phyloP scores from a whole-genome alignment of 768 basidiomycete species.

The Serendipita sp. region DNA sequence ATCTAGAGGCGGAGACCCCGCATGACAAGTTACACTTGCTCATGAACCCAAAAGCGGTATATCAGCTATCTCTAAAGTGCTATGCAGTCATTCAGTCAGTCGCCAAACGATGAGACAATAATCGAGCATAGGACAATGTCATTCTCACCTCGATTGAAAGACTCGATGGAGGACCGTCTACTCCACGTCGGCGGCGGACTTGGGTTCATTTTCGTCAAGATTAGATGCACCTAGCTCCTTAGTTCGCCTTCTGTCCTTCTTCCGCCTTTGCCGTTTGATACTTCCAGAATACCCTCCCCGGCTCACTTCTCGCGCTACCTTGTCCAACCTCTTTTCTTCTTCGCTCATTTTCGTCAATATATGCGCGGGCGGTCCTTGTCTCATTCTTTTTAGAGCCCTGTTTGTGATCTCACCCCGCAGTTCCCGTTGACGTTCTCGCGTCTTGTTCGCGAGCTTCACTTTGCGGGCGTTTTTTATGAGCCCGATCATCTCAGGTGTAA shows the following conservation, averaged over 20 bases:
- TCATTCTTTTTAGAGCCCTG: slow-evolving; percentile 30
- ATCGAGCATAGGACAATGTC: no score
- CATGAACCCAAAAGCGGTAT: no score
- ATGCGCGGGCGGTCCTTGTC: slow-evolving; percentile 49
- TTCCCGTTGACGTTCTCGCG: slow-evolving; percentile 46
- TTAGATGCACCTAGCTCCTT: background rate
- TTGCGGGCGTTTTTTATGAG: slow-evolving; percentile 39
- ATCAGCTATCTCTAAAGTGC: no score
- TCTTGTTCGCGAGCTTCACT: slow-evolving; percentile 45
- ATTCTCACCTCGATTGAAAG: no score
- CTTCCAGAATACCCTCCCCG: slow-evolving; percentile 58
- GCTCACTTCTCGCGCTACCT: slow-evolving; percentile 33
- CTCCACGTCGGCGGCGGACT: no score
- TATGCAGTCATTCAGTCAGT: no score
- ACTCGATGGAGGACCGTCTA: no score
- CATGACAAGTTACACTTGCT: no score
- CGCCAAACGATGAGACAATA: no score
- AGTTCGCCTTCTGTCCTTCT: slow-evolving; percentile 17
- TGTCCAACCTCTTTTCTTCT: slow-evolving; percentile 32
- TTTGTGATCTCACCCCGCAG: slow-evolving; percentile 43
- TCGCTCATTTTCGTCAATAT: slow-evolving; percentile 37
- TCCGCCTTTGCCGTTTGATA: slow-evolving; percentile 42
- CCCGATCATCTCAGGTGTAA: slow-evolving; percentile 33
- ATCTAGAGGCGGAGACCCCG: no score
- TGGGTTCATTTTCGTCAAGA: background rate